Evolutionary conservation across 352 stramenopile genomes (phyloP).

Genomic region (Phytopythium boreale): DNA sequence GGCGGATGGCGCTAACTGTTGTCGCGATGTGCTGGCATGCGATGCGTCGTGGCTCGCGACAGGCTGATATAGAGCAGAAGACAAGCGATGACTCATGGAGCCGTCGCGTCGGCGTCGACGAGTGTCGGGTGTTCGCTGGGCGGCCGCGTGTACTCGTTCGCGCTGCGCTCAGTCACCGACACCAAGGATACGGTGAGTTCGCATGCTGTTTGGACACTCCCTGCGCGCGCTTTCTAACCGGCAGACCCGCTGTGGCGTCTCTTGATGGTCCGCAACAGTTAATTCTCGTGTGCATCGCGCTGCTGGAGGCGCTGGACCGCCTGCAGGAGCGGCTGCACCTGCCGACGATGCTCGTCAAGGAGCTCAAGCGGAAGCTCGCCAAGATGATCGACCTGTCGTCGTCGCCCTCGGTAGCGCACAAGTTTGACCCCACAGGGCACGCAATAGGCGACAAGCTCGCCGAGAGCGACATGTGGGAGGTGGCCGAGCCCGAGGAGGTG

Average conservation of each 20-base stretch:
- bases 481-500: slow-evolving; percentile 57
- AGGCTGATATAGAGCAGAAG: neutral
- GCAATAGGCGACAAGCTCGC: slow-evolving; percentile 48
- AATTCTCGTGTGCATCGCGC: slow-evolving; percentile 70
- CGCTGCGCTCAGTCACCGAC: slow-evolving; percentile 56
- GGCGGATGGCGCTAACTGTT: neutral
- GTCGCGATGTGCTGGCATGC: neutral
- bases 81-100: slow-evolving; percentile 27
- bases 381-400: slow-evolving; percentile 66
- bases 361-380: slow-evolving; percentile 62
- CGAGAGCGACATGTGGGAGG: slow-evolving; percentile 50
- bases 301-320: slow-evolving; percentile 71
- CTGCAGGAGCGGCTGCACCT: slow-evolving; percentile 71
- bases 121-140: slow-evolving; percentile 24
- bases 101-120: slow-evolving; percentile 17
- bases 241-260: neutral
- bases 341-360: slow-evolving; percentile 64
- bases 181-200: slow-evolving; percentile 65
- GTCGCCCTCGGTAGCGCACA: slow-evolving; percentile 17
- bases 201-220: neutral
- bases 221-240: neutral
- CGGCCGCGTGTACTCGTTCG: slow-evolving; percentile 51
- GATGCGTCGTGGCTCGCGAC: too few species aligned
- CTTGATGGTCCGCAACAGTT: slow-evolving; percentile 30
- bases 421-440: slow-evolving; percentile 8